Evolutionary conservation across 768 basidiomycete genomes (phyloP), one percentile per base, ranked within the genome.

Genomic region (Amanita pallidorosea): DNA sequence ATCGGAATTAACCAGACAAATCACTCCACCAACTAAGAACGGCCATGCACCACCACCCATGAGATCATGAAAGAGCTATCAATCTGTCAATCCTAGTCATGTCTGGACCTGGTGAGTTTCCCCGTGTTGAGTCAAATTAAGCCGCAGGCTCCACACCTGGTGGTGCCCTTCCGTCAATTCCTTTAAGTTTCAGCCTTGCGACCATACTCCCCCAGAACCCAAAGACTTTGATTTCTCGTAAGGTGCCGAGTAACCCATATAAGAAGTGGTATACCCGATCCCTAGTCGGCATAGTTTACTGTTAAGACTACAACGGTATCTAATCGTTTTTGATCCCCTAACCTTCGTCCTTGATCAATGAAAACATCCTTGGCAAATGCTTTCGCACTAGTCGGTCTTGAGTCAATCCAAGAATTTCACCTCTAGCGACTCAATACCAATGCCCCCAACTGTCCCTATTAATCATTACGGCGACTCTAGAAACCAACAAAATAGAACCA

Each of bases 1-100:
- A 84, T 85, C 81, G 77, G 80, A 84, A 84, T 85, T 83, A 85
- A 38, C 37, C 37, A 38, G 87, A 88, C 86, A 88, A 88, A 87
- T 88, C 86, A 86, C 85, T 88, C 83, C 84, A 71, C 80, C 77
- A 85, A 85, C 82, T 83, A 85, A 83, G 81, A 85, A 85, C 77
- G 80, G 82, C 83, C 82, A 85, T 85, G 81, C 81, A 85, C 82
- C 81, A 84, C 81, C 82, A 83, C 81, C 82, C 81, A 83, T 79
- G 77, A 77, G 81, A 80, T 82, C 80, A 79, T 75, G 79, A 83
- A 83, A 83, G 81, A 83, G 80, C 80, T 81, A 80, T 81, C 81
- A 81, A 80, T 81, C 79, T 82, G 78, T 81, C 79, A 76, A 77
- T 79, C 78, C 75, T 77, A 75, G 72, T 80, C 73, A 77, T 81